phyloP scores from a whole-genome alignment of 2,329 filamentous ascomycete species.

The Nemania serpens region DNA sequence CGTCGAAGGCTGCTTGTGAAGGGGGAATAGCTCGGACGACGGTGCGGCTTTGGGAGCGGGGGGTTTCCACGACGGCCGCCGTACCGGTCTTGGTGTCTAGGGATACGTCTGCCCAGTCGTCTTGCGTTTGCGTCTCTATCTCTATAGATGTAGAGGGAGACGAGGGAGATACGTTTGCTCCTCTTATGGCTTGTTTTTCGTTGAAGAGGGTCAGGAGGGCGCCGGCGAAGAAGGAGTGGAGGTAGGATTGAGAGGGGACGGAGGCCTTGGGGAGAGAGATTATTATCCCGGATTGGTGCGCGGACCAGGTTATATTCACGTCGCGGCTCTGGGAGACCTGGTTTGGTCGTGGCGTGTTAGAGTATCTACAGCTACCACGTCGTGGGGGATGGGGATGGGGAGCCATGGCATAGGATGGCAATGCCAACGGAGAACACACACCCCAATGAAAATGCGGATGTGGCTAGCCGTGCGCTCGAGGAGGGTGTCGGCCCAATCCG shows the following conservation, averaged over 20 bases:
- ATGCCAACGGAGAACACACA: conserved; percentile 27
- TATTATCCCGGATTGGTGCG: conserved; percentile 45
- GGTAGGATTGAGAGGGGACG: conserved; percentile 41
- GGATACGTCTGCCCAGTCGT: conserved; percentile 53
- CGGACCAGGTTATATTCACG: conserved; percentile 46
- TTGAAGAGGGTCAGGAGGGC: conserved; percentile 45
- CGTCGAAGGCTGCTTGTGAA: no score
- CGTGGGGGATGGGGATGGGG: no score
- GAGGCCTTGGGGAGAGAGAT: conserved; percentile 45
- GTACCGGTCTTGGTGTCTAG: conserved; percentile 40
- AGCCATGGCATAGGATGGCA: background rate
- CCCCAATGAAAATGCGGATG: conserved; percentile 46
- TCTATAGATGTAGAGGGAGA: background rate
- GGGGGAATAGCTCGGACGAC: background rate
- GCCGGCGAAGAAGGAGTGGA: conserved; percentile 44
- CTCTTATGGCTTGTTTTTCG: conserved; percentile 16
- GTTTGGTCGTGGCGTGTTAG: background rate
- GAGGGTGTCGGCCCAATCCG: conserved; percentile 49
- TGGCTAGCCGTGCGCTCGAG: conserved; percentile 43
- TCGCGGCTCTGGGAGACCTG: conserved; percentile 36
- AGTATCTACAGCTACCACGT: no score
- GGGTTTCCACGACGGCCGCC: conserved; percentile 21
- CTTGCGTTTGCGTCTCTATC: conserved; percentile 31
- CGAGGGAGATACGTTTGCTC: background rate
- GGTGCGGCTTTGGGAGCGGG: background rate